phyloP scores from a whole-genome alignment of 2,329 filamentous ascomycete genomes.

The Pezicula carpinea region DNA sequence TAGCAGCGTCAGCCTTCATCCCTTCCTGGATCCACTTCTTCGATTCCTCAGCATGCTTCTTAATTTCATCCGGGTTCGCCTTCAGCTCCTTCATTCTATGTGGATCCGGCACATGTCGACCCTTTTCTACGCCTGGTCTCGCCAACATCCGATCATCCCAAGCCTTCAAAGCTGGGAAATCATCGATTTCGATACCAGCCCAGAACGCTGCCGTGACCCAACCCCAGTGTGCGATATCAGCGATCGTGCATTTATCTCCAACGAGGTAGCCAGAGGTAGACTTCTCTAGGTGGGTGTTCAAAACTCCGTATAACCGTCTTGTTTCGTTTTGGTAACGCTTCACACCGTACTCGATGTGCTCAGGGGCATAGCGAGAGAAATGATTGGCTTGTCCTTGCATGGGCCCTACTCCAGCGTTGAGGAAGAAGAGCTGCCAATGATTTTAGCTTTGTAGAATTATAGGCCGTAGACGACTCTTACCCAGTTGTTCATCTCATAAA shows the following conservation, averaged over 20 bases:
- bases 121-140: constrained; percentile 70
- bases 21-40: constrained; percentile 58
- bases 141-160: constrained; percentile 71
- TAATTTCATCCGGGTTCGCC: constrained; percentile 45
- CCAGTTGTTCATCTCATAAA: constrained; percentile 79
- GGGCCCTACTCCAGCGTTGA: constrained; percentile 75
- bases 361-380: constrained; percentile 76
- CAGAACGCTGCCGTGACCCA: constrained; percentile 23
- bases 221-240: constrained; percentile 76
- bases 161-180: constrained; percentile 70
- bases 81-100: constrained; percentile 54
- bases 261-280: constrained; percentile 54
- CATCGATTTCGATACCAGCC: constrained; percentile 62
- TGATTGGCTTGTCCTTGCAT: constrained; percentile 86
- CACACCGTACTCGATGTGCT: constrained; percentile 77
- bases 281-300: constrained; percentile 65
- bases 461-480: constrained; percentile 31
- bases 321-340: constrained; percentile 81
- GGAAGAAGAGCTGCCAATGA: constrained; percentile 50
- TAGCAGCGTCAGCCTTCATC: constrained; percentile 6
- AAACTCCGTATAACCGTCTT: constrained; percentile 71
- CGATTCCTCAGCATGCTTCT: constrained; percentile 48
- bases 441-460: constrained; percentile 2
- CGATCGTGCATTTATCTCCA: constrained; percentile 66
- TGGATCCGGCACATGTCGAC: constrained; percentile 63